Evolutionary conservation across 176 grass and related monocot genomes (phyloP).

Genomic region (Aegilops bicornis): DNA sequence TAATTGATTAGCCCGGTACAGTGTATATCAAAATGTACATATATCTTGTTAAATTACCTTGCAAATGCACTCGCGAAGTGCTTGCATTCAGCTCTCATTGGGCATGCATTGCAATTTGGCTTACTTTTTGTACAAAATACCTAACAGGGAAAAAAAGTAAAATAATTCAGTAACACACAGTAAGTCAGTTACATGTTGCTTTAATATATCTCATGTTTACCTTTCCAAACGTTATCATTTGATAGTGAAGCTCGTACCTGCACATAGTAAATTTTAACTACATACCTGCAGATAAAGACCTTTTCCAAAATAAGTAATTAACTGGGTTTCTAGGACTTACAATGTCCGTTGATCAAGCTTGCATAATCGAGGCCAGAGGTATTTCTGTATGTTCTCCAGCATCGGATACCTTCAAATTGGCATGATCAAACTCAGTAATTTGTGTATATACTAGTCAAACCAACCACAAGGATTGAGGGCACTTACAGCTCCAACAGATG

Average conservation of each 20-base stretch:
- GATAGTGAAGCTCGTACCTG: slow-evolving; percentile 67
- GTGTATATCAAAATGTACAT: not conserved
- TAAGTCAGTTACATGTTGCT: not conserved
- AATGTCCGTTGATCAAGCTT: slow-evolving; percentile 72
- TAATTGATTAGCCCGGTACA: not conserved
- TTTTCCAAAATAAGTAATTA: slow-evolving; percentile 8
- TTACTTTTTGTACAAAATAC: slow-evolving; percentile 74
- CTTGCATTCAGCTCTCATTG: slow-evolving; percentile 67
- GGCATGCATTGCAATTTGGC: slow-evolving; percentile 71
- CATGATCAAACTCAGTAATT: slow-evolving; percentile 26
- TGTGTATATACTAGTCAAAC: not conserved
- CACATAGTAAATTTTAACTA: not conserved
- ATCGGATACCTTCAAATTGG: slow-evolving; percentile 64
- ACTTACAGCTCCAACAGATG: slow-evolving; percentile 70
- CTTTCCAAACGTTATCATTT: slow-evolving; percentile 78
- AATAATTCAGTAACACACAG: not conserved
- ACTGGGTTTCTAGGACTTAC: slow-evolving; percentile 42
- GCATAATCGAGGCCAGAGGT: slow-evolving; percentile 79
- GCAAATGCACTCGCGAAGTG: slow-evolving; percentile 75
- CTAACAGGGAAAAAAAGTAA: slow-evolving; percentile 18
- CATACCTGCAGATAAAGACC: slow-evolving; percentile 13
- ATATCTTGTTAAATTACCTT: slow-evolving; percentile 39
- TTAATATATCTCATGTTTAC: slow-evolving; percentile 28
- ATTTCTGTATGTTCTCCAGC: slow-evolving; percentile 82
- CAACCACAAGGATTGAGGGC: slow-evolving; percentile 8